Evolutionary conservation across 192 early-diverging fungal genomes (phyloP).

Genomic region (Backusella psychrophila): DNA sequence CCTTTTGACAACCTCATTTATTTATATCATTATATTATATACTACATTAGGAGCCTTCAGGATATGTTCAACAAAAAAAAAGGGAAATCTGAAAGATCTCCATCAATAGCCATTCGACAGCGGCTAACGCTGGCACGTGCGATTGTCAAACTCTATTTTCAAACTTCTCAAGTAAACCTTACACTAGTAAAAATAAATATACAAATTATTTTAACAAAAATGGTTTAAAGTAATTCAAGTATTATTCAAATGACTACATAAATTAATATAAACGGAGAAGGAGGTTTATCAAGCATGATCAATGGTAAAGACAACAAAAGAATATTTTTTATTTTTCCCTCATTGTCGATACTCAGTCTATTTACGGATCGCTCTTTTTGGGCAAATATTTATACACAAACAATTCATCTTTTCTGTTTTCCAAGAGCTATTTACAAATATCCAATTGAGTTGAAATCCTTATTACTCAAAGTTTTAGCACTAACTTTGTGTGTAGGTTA

Average conservation of each 20-base stretch:
- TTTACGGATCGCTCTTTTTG: background rate
- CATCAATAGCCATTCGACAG: background rate
- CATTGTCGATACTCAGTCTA: background rate
- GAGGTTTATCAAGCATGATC: constrained; percentile 1
- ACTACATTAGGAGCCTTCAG: background rate
- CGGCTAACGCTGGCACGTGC: background rate
- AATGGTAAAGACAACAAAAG: background rate
- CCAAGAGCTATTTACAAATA: background rate
- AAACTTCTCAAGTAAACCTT: background rate
- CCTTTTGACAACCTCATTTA: background rate
- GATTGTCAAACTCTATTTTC: constrained; percentile 3
- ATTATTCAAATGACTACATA: background rate
- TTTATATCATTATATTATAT: background rate
- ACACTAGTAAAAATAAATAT: background rate
- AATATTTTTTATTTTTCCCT: background rate
- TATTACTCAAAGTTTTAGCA: background rate
- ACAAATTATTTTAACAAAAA: background rate
- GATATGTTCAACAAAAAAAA: background rate
- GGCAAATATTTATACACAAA: constrained; percentile 4
- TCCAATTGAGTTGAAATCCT: background rate
- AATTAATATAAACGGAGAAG: background rate
- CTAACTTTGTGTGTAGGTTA: background rate
- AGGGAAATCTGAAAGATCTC: constrained; percentile 3
- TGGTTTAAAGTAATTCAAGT: background rate
- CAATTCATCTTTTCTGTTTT: constrained; percentile 2